These are phyloP conservation scores for Colletotrichum liriopes DNA, from an alignment of 2,329 filamentous ascomycete genomes.

Conservation along the genomic window DNA sequence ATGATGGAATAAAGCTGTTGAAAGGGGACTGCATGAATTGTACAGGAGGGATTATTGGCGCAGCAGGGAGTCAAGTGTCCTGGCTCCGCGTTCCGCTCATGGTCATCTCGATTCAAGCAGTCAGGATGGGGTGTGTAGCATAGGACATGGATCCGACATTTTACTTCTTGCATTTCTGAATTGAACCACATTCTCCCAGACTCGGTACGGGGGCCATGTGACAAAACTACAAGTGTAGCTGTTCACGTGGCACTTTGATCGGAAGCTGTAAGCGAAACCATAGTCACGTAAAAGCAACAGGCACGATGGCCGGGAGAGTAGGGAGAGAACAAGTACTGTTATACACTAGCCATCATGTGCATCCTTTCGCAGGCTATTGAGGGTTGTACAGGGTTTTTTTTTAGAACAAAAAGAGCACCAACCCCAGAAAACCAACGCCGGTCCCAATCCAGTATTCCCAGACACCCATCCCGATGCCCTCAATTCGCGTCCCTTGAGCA, in stretches of 20 bases:
- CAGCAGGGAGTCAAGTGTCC: neutral
- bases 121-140: neutral
- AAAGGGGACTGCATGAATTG: neutral
- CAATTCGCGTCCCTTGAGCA: neutral
- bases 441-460: neutral
- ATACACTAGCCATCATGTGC: neutral
- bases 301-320: neutral
- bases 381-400: neutral
- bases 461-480: neutral
- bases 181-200: neutral
- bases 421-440: neutral
- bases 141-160: neutral
- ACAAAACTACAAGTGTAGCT: neutral
- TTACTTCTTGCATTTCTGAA: neutral
- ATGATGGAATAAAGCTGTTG: neutral
- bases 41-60: neutral
- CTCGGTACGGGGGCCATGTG: neutral
- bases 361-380: neutral
- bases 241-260: neutral
- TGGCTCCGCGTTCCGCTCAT: neutral
- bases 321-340: neutral
- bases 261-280: neutral
- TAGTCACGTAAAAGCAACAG: neutral
- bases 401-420: too few species aligned
- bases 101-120: neutral